Evolutionary conservation across 2,329 filamentous ascomycete species (phyloP).

Genomic region (Leptodontidium sp.): DNA sequence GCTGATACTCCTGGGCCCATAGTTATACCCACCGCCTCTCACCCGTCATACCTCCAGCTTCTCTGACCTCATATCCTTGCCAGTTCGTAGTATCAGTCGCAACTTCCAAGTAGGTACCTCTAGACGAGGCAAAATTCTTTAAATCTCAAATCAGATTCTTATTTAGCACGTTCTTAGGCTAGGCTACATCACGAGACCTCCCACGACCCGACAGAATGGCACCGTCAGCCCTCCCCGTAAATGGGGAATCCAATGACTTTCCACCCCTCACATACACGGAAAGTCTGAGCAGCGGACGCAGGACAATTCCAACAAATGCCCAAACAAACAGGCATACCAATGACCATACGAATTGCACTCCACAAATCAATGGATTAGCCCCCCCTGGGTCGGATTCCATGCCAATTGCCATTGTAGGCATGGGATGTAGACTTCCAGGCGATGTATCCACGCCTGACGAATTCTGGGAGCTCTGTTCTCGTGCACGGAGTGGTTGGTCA

Average conservation of each 20-base stretch:
- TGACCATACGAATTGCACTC: neutral
- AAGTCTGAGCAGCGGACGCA: neutral
- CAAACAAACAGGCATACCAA: slow-evolving; percentile 15
- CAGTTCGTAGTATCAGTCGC: neutral
- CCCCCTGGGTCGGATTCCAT: neutral
- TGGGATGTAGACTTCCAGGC: slow-evolving; percentile 50
- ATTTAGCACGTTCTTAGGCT: neutral
- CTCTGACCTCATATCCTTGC: neutral
- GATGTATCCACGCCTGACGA: slow-evolving; percentile 49
- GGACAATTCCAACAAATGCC: neutral
- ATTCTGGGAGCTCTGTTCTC: slow-evolving; percentile 50
- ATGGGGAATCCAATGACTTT: slow-evolving; percentile 14
- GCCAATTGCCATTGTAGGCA: slow-evolving; percentile 49
- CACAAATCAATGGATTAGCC: neutral
- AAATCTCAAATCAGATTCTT: neutral
- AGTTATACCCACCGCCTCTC: no score
- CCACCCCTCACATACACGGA: neutral
- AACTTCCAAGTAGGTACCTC: neutral
- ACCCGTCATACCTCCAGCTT: neutral
- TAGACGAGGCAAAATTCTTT: neutral
- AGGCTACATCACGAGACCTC: neutral
- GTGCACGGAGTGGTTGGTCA: slow-evolving; percentile 50
- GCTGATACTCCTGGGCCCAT: no score
- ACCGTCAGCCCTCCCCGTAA: slow-evolving; percentile 27
- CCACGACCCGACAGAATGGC: slow-evolving; percentile 24